phyloP scores from a whole-genome alignment of 305 asterid genomes.

The Caryopteris hybrid region DNA sequence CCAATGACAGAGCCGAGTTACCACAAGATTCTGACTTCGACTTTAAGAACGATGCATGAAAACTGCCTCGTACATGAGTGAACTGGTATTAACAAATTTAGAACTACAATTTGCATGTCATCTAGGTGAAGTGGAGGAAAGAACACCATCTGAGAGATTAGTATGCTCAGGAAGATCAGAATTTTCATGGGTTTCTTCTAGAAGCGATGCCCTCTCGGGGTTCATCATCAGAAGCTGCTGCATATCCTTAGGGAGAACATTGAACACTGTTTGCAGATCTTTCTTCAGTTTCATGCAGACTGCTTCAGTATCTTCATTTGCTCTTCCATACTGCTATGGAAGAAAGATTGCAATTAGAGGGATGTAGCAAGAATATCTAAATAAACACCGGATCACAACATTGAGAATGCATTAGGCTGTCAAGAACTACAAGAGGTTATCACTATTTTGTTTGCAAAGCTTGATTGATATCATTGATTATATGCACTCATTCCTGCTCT shows the following conservation, averaged over 20 bases:
- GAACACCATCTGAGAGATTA: constrained; percentile 17
- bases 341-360: constrained; percentile 21
- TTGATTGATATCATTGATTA: too few species aligned
- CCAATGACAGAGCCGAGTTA: constrained; percentile 10
- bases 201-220: constrained; percentile 67
- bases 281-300: constrained; percentile 65
- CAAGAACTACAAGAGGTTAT: background rate
- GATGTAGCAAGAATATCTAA: background rate
- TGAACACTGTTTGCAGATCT: constrained; percentile 69
- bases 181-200: constrained; percentile 29
- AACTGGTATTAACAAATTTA: background rate
- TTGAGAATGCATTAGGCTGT: background rate
- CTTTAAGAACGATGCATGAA: constrained; percentile 4
- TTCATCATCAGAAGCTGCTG: constrained; percentile 84
- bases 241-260: constrained; percentile 66
- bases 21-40: constrained; percentile 13
- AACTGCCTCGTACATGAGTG: constrained; percentile 8
- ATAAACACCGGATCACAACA: background rate
- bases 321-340: constrained; percentile 48
- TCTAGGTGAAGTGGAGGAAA: constrained; percentile 31
- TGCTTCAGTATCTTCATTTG: constrained; percentile 48
- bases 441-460: too few species aligned
- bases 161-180: constrained; percentile 21
- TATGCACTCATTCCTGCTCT: too few species aligned
- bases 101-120: constrained; percentile 25